phyloP scores from a whole-genome alignment of 148 eudicot genomes.

The Camellia japonica region DNA sequence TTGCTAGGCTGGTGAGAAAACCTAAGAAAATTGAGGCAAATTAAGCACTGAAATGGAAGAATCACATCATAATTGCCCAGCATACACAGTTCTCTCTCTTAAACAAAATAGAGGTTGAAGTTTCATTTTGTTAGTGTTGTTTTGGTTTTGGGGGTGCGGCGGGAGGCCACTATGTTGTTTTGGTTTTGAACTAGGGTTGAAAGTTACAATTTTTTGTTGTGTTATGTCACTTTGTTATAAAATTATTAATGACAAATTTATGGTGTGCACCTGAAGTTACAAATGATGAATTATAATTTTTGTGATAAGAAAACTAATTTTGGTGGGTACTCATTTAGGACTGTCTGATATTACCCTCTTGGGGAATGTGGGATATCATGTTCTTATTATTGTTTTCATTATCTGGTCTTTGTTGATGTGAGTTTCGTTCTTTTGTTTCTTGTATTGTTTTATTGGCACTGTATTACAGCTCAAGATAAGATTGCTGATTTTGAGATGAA shows the following conservation, averaged over 20 bases:
- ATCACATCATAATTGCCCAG: no score
- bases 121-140: neutral
- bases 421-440: neutral
- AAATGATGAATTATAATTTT: no score
- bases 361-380: neutral
- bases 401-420: neutral
- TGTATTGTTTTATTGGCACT: neutral
- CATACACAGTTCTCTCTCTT: no score
- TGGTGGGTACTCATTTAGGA: neutral
- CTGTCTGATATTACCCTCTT: neutral
- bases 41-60: neutral
- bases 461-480: constrained; percentile 70
- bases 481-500: constrained; percentile 97
- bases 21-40: neutral
- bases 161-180: no score
- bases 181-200: no score
- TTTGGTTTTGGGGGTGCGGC: no score
- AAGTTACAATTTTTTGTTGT: no score
- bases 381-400: neutral
- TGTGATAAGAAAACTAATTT: neutral
- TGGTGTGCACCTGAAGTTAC: no score
- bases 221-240: no score
- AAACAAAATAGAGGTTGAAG: neutral
- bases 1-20: neutral
- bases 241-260: no score